Evolutionary conservation across 495 filamentous ascomycete genomes (phyloP).

Genomic region (Neurospora sp.): DNA sequence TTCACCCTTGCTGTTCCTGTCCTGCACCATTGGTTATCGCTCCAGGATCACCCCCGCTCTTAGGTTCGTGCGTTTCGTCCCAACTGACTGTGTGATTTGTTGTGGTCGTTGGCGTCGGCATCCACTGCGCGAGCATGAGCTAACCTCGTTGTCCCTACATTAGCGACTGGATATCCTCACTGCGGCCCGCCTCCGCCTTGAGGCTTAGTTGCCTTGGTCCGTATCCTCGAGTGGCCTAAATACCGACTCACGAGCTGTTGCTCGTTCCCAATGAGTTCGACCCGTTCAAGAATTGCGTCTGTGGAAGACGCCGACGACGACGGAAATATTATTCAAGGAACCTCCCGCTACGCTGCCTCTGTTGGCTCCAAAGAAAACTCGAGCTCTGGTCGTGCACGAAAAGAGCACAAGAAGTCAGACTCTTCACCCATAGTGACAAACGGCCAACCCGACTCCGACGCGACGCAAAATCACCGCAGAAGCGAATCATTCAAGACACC

Average conservation of each 20-base stretch:
- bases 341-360: constrained; percentile 26
- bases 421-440: constrained; percentile 22
- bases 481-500: constrained; percentile 16
- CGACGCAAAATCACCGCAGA: constrained; percentile 24
- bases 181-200: constrained; percentile 18
- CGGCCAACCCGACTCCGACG: constrained; percentile 34
- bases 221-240: constrained; percentile 1
- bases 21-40: not conserved
- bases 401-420: constrained; percentile 23
- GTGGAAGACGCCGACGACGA: constrained; percentile 40
- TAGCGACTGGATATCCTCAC: constrained; percentile 4
- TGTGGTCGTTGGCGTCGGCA: not conserved
- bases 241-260: constrained; percentile 9
- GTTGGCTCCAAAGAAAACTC: constrained; percentile 33
- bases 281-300: constrained; percentile 26
- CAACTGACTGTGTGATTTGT: not conserved
- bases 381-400: constrained; percentile 34
- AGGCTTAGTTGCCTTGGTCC: constrained; percentile 20
- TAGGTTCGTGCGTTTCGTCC: not conserved
- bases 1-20: not conserved
- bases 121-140: not conserved
- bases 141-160: not conserved
- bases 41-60: not conserved
- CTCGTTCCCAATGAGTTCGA: constrained; percentile 20
- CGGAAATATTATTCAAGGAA: constrained; percentile 30